Evolutionary conservation across 257 asterid species (phyloP).

Genomic region (Nicotiana benthamiana): DNA sequence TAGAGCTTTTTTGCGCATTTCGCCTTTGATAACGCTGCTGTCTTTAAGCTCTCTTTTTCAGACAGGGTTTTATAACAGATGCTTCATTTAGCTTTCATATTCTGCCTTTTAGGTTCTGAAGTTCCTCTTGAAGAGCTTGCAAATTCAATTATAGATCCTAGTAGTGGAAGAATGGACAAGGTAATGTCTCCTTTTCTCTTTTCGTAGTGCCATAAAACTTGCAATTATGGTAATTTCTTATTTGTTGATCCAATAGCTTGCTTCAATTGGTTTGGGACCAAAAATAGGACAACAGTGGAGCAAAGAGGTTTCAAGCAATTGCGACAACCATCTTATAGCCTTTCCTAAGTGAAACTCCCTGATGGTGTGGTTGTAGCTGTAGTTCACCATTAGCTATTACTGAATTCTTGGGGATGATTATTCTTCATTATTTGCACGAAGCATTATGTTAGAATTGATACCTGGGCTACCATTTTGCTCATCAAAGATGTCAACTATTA

Average conservation of each 20-base stretch:
- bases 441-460: not conserved
- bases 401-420: not conserved
- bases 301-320: not conserved
- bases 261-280: not conserved
- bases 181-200: conserved; percentile 21
- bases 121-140: conserved; percentile 60
- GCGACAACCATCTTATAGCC: not conserved
- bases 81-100: conserved; percentile 5
- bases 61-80: not conserved
- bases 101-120: conserved; percentile 53
- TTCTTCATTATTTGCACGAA: not conserved
- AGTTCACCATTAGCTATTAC: not conserved
- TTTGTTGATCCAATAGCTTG: not conserved
- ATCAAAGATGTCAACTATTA: not conserved
- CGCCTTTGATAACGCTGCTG: too few relatives aligned
- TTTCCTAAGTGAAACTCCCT: not conserved
- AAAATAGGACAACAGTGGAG: not conserved
- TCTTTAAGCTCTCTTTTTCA: conserved; percentile 2
- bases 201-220: not conserved
- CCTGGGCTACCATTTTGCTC: not conserved
- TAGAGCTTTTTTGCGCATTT: too few relatives aligned
- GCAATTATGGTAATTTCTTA: not conserved
- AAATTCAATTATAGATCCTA: conserved; percentile 42
- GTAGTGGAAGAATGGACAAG: conserved; percentile 26
- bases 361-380: not conserved